A percentile compares a stretch with the other conserved stretches of the same genome.
phyloP scores from a whole-genome alignment of 106 monocot genomes.

The Apostasia ramifera region DNA sequence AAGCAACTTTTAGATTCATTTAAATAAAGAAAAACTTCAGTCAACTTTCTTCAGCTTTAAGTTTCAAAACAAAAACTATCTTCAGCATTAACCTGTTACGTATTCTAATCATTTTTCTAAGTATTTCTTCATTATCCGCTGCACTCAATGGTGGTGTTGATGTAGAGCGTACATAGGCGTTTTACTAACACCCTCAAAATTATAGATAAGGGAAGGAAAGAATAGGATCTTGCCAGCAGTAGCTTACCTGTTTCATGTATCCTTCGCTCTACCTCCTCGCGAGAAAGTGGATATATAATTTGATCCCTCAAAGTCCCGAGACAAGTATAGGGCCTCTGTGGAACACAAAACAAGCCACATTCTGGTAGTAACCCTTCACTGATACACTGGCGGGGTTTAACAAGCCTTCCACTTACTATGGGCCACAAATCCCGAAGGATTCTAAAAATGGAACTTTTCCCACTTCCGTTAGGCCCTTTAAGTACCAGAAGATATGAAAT shows the following conservation, averaged over 20 bases:
- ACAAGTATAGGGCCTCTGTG: slow-evolving; percentile 91
- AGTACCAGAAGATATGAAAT: slow-evolving; percentile 7
- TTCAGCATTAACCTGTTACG: no score
- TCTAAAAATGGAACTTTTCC: slow-evolving; percentile 96
- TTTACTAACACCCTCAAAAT: background rate
- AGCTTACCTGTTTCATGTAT: slow-evolving; percentile 45
- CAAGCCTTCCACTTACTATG: slow-evolving; percentile 50
- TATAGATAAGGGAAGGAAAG: background rate
- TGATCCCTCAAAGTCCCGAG: slow-evolving; percentile 96
- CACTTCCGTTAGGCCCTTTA: slow-evolving; percentile 99
- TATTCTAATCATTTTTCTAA: no score
- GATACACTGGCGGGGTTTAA: slow-evolving; percentile 41
- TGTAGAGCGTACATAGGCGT: no score
- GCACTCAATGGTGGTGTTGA: no score
- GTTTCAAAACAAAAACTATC: background rate
- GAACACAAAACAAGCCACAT: slow-evolving; percentile 62
- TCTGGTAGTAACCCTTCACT: slow-evolving; percentile 20
- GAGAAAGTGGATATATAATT: slow-evolving; percentile 94
- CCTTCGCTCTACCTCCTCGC: slow-evolving; percentile 65
- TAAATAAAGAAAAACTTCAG: background rate
- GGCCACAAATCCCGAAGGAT: slow-evolving; percentile 93
- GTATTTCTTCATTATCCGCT: no score
- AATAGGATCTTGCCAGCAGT: background rate
- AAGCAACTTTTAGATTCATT: background rate
- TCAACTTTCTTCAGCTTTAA: background rate